phyloP scores from a whole-genome alignment of 768 basidiomycete genomes.

The Pisolithus orientalis region DNA sequence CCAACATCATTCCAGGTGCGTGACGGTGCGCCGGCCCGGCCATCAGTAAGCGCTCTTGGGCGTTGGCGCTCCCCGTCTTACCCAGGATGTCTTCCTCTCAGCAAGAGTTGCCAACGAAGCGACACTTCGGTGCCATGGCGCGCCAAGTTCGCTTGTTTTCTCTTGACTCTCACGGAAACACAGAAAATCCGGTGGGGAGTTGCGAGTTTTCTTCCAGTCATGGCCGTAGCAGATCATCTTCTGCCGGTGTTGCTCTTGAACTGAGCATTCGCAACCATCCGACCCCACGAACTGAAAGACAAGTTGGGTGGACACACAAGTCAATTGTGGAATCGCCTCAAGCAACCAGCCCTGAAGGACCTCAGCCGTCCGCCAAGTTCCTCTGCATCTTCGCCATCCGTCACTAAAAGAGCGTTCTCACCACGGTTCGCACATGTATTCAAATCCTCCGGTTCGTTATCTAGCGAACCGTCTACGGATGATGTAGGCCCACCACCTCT shows the following conservation, averaged over 20 bases:
- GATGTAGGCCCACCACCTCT: not conserved
- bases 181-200: conserved; percentile 1
- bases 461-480: not conserved
- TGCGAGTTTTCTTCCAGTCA: not conserved
- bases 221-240: not conserved
- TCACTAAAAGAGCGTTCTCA: conserved; percentile 8
- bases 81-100: not conserved
- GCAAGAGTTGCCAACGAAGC: not conserved
- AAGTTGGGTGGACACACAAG: conserved; percentile 1
- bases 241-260: not conserved
- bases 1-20: too few species aligned
- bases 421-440: conserved; percentile 3
- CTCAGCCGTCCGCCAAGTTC: not conserved
- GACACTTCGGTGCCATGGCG: not conserved
- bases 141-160: conserved; percentile 18
- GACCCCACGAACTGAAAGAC: too few species aligned
- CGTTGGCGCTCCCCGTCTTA: too few species aligned
- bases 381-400: not conserved
- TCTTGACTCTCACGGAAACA: conserved; percentile 18
- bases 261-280: not conserved
- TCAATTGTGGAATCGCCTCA: conserved; percentile 5
- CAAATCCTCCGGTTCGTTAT: conserved; percentile 2
- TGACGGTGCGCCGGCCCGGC: too few species aligned
- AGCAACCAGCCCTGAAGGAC: not conserved
- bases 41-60: too few species aligned